These are phyloP conservation scores for Rhododendron molle DNA, from an alignment of 148 eudicot species.

Conservation along the genomic window DNA sequence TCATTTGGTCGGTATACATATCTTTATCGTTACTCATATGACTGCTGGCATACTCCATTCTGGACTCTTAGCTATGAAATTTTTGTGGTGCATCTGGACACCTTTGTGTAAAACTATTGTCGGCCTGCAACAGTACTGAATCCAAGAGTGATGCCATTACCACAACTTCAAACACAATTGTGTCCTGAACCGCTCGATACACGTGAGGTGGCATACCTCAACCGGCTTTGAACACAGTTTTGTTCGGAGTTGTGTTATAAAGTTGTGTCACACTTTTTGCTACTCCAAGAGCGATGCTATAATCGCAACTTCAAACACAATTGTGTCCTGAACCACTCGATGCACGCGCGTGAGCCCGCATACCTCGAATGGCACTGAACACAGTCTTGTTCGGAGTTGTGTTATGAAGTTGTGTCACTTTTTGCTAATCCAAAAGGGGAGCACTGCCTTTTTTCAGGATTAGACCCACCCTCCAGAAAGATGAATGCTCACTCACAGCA, in stretches of 20 bases:
- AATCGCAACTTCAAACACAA: not conserved
- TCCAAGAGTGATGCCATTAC: not conserved
- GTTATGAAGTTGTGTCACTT: not conserved
- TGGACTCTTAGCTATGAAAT: not conserved
- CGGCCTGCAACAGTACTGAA: not conserved
- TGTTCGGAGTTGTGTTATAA: not conserved
- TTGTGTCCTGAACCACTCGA: not conserved
- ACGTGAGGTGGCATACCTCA: not conserved
- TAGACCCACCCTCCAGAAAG: not conserved
- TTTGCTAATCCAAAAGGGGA: not conserved
- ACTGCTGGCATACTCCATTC: not conserved
- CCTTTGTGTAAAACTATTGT: not conserved
- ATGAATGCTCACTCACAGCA: not conserved
- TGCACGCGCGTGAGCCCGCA: not conserved
- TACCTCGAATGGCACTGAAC: not conserved
- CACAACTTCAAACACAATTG: not conserved
- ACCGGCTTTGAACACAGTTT: not conserved
- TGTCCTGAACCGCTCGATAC: not conserved
- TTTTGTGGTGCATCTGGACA: not conserved
- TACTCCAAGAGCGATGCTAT: not conserved
- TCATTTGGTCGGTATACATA: too few relatives aligned
- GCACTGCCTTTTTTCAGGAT: not conserved
- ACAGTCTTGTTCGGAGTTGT: not conserved
- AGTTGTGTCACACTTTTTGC: not conserved
- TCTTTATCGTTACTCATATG: not conserved